Evolutionary conservation across 306 rosid genomes (phyloP).

Genomic region (Quercus rubra): DNA sequence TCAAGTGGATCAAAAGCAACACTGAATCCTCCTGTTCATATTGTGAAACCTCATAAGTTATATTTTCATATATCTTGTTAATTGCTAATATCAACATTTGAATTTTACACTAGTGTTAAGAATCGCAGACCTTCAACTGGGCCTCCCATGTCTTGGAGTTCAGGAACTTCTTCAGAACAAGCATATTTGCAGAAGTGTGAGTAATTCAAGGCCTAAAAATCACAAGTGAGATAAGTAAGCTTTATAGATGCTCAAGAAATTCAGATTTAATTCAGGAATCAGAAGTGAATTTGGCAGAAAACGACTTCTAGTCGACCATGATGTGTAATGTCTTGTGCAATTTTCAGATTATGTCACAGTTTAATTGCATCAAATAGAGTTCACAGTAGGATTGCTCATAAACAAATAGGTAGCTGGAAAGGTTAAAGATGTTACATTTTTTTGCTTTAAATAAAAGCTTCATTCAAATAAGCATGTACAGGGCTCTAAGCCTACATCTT

Average conservation of each 20-base stretch:
- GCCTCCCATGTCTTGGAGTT: slow-evolving; percentile 99
- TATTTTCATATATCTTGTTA: background rate
- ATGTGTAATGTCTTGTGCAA: background rate
- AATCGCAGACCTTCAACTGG: slow-evolving; percentile 71
- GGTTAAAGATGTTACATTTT: background rate
- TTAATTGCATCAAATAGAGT: background rate
- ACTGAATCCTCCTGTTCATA: slow-evolving; percentile 82
- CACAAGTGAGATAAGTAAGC: background rate
- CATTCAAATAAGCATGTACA: background rate
- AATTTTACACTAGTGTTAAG: background rate
- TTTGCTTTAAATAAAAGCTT: background rate
- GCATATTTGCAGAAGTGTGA: slow-evolving; percentile 95
- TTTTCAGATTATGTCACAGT: background rate
- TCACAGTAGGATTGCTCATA: background rate
- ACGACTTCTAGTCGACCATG: background rate
- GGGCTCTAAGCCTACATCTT: background rate
- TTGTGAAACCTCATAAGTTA: slow-evolving; percentile 14
- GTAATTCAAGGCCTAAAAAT: slow-evolving; percentile 70
- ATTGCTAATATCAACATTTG: background rate
- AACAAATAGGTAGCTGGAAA: background rate
- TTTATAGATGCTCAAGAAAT: background rate
- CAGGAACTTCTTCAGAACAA: slow-evolving; percentile 96
- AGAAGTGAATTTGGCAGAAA: background rate
- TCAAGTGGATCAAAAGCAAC: slow-evolving; percentile 99
- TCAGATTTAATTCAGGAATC: background rate